Evolutionary conservation across 1,139 yeast species (phyloP), one percentile per base, ranked within the genome.

Genomic region (Debaryomyces fabryi): DNA sequence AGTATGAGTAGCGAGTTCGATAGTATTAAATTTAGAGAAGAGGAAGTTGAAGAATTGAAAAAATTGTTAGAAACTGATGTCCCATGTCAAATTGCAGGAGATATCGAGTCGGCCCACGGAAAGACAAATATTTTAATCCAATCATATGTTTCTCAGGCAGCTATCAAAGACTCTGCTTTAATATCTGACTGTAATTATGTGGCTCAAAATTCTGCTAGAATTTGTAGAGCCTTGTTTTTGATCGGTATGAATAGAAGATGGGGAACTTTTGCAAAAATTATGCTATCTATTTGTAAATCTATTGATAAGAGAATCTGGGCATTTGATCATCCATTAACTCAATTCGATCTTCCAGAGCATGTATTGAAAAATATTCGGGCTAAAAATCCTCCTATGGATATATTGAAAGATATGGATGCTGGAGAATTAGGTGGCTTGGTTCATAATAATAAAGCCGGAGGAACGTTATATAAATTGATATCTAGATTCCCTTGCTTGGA

Each of bases 1-100:
- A 85, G 96, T 67, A 87, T 87, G 89, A 88, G 97, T 68, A 85
- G 92, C 49, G 99, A 95, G 64, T 95, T 95, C 65, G 97, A 93
- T 61, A 85, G 92, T 48, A 83, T 95, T 48, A 90, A 89, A 58
- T 85, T 86, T 53, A 81, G 99, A 56, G 92, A 88, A 53, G 99
- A 93, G 54, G 99, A 95, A 62, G 72, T 83, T 10, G 71, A 71
- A 18, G 99, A 95, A 62, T 74, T 95, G 50, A 80, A 82, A 27
- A 69, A 72, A 42, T 66, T 93, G 48, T 70, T 82, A 45, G 89
- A 87, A 10, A 74, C 73, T 9, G 78, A 83, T 23, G 74, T 82
- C 1, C 90, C 89, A 9, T 91, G 97, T 60, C 96, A 92, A 63
- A 78, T 92, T 49, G 95, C 90, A 0, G 89, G 95, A 1, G 86